Base-by-base conservation (phyloP, 805 yeast genomes). In the Schwanniomyces occidentalis region DNA sequence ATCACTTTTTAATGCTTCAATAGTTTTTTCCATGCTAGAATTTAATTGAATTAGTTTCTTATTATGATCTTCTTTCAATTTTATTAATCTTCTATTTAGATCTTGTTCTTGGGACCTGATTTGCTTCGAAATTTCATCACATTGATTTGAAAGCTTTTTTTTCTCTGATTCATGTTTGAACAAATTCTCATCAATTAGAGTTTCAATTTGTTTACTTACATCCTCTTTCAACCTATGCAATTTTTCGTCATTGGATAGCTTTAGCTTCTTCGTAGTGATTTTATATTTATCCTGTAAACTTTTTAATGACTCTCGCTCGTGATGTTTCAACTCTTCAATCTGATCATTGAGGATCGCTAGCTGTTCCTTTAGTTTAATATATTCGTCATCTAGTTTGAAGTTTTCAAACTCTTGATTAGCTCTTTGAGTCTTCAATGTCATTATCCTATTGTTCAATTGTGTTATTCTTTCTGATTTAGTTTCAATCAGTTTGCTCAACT, bases 391-490 rank as follows among this genome's bases (percentile, higher is more conserved):
- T 46, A 54, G 49, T 38, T 48, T 63, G 44, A 41, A 58, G 32
- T 53, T 59, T 19, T 64, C 64, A 16, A 68, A 43, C 28, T 68
- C 74, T 19, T 58, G 49, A 16, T 58, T 57, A 6, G 64, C 65
- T 21, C 57, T 60, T 34, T 64, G 62, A 0, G 74, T 69, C 36
- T 63, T 61, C 6, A 57, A 28, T 1, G 62, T 56, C 45, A 55
- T 47, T 2, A 58, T 46, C 14, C 46, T 34, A 5, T 48, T 45
- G 16, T 45, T 48, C 15, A 41, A 16, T 39, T 49, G 10, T 30
- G 22, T 33, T 47, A 52, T n/a, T 39, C 51, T 32, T 15, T 25
- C 34, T 48, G 48, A 29, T 41, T 52, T 29, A 30, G 29, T 33
- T 41, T 40, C 49, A 4, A 41, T 21, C 27, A 48, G 16, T 27